Evolutionary conservation across 1,284 basidiomycete genomes (phyloP).

Genomic region (Pascua sp.): DNA sequence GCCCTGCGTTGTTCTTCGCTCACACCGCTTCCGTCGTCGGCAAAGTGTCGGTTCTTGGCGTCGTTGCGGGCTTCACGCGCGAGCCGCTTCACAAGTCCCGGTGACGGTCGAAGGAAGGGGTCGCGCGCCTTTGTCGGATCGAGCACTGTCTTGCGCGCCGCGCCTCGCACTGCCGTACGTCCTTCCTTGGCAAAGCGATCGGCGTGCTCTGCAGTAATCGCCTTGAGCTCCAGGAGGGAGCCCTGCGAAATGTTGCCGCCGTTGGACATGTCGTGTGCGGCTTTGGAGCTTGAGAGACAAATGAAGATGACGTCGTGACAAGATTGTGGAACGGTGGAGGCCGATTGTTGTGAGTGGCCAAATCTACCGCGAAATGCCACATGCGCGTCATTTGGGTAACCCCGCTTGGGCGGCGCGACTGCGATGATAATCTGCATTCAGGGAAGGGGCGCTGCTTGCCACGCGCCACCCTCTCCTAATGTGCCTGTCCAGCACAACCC

Average conservation of each 20-base stretch:
- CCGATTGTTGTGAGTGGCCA: neutral
- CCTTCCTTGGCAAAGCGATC: constrained; percentile 46
- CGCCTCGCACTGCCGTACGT: constrained; percentile 34
- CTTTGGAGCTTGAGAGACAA: neutral
- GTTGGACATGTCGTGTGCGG: constrained; percentile 1
- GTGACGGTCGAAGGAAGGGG: constrained; percentile 45
- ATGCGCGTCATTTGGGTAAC: too few relatives aligned
- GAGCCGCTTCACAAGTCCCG: constrained; percentile 44
- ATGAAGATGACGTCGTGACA: too few relatives aligned
- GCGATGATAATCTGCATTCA: too few relatives aligned
- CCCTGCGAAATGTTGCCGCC: constrained; percentile 32
- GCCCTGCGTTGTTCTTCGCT: constrained; percentile 40
- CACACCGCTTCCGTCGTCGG: constrained; percentile 32
- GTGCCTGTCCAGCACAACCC: too few relatives aligned
- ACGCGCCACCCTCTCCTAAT: too few relatives aligned
- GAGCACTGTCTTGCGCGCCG: constrained; percentile 8
- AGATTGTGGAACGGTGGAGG: neutral
- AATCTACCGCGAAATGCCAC: too few relatives aligned
- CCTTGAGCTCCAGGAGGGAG: constrained; percentile 44
- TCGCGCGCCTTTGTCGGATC: constrained; percentile 28
- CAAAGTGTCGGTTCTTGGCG: constrained; percentile 35
- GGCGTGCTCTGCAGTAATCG: constrained; percentile 48
- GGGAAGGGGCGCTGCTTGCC: too few relatives aligned
- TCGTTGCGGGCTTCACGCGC: constrained; percentile 44
- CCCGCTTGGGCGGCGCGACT: too few relatives aligned